Conservation (phyloP, 2,329 filamentous ascomycete species). For the Paecilomyces variotii region DNA sequence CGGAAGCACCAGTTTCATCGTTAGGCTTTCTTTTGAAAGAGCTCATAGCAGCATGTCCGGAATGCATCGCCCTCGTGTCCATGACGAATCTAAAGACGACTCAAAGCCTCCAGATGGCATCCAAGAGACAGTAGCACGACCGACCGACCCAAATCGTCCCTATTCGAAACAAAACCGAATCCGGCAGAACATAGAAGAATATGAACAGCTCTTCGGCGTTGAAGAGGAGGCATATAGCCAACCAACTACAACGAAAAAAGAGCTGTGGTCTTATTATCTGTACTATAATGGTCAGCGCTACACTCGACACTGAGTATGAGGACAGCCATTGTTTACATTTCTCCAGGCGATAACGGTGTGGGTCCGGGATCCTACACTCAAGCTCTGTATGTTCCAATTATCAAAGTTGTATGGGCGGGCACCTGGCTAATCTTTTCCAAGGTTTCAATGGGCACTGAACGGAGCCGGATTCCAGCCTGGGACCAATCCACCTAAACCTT, state of each 20-base stretch:
- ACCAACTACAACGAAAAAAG: conserved; percentile 33
- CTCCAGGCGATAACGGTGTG: conserved; percentile 34
- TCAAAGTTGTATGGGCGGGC: background rate
- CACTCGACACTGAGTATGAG: background rate
- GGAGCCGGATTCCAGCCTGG: conserved; percentile 30
- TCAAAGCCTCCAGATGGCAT: background rate
- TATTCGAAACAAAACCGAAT: conserved; percentile 10
- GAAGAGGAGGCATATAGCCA: conserved; percentile 29
- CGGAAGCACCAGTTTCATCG: background rate
- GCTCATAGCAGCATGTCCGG: background rate
- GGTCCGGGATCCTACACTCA: conserved; percentile 35
- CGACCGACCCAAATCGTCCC: background rate
- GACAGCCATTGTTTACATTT: background rate
- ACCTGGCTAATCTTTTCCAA: conserved; percentile 2
- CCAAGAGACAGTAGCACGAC: background rate
- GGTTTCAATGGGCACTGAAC: conserved; percentile 35
- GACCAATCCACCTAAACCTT: conserved; percentile 22
- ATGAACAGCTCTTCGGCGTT: conserved; percentile 29
- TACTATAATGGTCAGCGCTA: conserved; percentile 31
- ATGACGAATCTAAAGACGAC: background rate
- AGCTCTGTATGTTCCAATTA: conserved; percentile 20
- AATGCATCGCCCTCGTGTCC: background rate
- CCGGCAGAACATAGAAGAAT: conserved; percentile 17
- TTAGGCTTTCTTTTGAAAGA: background rate
- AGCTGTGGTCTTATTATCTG: conserved; percentile 38